phyloP scores from a whole-genome alignment of 306 rosid species.

The Dicorynia guianensis region DNA sequence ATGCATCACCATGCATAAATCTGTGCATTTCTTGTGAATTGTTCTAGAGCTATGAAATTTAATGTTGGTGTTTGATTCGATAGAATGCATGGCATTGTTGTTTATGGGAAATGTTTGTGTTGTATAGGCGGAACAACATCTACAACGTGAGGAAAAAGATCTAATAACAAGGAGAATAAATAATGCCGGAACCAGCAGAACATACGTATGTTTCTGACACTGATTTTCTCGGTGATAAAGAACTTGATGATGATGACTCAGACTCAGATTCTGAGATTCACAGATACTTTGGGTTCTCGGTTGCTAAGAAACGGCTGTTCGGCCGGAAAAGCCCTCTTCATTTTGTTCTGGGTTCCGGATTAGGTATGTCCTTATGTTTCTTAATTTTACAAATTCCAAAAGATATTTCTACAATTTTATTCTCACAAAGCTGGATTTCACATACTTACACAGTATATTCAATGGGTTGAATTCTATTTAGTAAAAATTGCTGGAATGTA shows the following conservation, averaged over 20 bases:
- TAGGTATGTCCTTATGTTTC: conserved; percentile 43
- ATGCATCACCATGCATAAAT: not conserved
- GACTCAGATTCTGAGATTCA: conserved; percentile 59
- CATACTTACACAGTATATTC: too few relatives aligned
- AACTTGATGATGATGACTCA: conserved; percentile 48
- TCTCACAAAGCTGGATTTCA: too few relatives aligned
- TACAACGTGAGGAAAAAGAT: conserved; percentile 17
- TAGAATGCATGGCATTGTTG: conserved; percentile 1
- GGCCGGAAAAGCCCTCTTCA: conserved; percentile 67
- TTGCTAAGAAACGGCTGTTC: conserved; percentile 55
- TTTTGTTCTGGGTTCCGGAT: conserved; percentile 62
- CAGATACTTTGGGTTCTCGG: conserved; percentile 44
- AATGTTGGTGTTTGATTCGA: conserved; percentile 10
- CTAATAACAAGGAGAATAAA: conserved; percentile 22
- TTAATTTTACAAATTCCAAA: not conserved
- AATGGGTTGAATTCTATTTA: too few relatives aligned
- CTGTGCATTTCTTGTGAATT: not conserved
- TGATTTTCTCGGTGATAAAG: conserved; percentile 50
- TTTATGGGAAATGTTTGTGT: conserved; percentile 4
- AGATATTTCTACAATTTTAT: too few relatives aligned
- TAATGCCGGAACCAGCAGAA: conserved; percentile 45
- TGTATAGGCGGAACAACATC: conserved; percentile 26
- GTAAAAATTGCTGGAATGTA: too few relatives aligned
- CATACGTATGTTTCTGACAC: conserved; percentile 59
- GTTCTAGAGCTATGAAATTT: not conserved